Conservation (phyloP, 2,329 filamentous ascomycete species). For the Arachnopeziza araneosa region DNA sequence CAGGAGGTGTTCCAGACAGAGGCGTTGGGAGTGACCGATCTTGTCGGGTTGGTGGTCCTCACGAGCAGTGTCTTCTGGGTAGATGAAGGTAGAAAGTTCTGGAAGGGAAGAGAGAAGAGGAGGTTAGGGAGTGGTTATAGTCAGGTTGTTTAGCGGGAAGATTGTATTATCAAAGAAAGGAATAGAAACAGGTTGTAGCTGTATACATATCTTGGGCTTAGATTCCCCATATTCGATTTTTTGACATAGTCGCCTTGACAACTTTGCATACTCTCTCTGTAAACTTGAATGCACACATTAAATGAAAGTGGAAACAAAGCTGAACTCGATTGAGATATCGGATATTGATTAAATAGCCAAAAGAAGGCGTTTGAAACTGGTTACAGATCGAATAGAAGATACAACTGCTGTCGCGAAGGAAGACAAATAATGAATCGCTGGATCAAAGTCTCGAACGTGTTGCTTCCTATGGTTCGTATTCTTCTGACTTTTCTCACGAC, state of each 20-base stretch:
- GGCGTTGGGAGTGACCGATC: slow-evolving; percentile 66
- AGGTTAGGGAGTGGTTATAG: slow-evolving; percentile 58
- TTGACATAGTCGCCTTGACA: neutral
- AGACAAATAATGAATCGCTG: too few relatives aligned
- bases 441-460: too few relatives aligned
- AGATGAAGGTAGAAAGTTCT: slow-evolving; percentile 85
- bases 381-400: too few relatives aligned
- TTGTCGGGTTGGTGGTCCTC: slow-evolving; percentile 65
- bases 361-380: too few relatives aligned
- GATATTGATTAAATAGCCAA: too few relatives aligned
- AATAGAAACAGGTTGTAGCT: neutral
- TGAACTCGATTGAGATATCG: too few relatives aligned
- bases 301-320: too few relatives aligned
- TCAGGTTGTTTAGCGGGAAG: slow-evolving; percentile 48
- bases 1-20: slow-evolving; percentile 97
- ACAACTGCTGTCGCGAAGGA: too few relatives aligned
- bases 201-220: neutral
- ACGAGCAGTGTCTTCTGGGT: slow-evolving; percentile 93
- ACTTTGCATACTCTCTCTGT: too few relatives aligned
- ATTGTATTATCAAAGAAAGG: neutral
- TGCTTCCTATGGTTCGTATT: too few relatives aligned
- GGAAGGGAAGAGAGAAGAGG: slow-evolving; percentile 49
- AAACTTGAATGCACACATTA: too few relatives aligned
- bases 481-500: too few relatives aligned
- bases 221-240: neutral